A percentile compares a stretch with the other conserved stretches of the same genome.
These are phyloP conservation scores for Aspergillus hancockii DNA, from an alignment of 495 filamentous ascomycete species.

Conservation along the genomic window DNA sequence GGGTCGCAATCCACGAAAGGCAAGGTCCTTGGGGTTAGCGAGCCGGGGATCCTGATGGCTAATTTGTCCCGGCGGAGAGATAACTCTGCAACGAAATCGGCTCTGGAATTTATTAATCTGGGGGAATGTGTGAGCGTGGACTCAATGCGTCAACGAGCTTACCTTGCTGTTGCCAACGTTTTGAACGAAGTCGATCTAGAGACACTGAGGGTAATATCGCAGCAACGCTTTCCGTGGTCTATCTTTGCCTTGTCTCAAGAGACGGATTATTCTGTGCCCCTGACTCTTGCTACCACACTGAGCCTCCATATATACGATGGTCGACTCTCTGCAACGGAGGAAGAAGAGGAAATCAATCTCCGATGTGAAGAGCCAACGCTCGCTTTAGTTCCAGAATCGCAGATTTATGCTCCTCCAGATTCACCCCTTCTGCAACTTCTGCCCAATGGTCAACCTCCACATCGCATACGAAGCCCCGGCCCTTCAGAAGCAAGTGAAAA, in stretches of 20 bases:
- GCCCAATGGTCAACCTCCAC: conserved; percentile 41
- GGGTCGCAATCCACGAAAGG: conserved; percentile 52
- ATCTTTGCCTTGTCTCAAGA: conserved; percentile 83
- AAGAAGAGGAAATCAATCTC: conserved; percentile 43
- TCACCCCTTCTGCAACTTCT: conserved; percentile 42
- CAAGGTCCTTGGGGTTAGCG: conserved; percentile 63
- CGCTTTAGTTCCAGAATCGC: conserved; percentile 29
- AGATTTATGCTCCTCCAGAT: conserved; percentile 40
- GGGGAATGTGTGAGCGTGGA: conserved; percentile 86
- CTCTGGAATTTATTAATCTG: conserved; percentile 64
- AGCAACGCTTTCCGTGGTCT: conserved; percentile 76
- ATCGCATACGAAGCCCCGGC: conserved; percentile 44
- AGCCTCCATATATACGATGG: conserved; percentile 85
- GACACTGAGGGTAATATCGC: conserved; percentile 69
- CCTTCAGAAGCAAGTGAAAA: conserved; percentile 43
- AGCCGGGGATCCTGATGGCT: conserved; percentile 60
- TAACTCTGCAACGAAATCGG: conserved; percentile 40
- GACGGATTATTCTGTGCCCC: conserved; percentile 63
- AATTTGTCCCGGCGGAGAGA: conserved; percentile 46
- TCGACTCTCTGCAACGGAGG: conserved; percentile 48
- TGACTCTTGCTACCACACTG: conserved; percentile 83
- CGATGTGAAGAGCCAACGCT: conserved; percentile 40
- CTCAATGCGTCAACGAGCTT: conserved; percentile 66
- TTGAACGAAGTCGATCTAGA: conserved; percentile 84
- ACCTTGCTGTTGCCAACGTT: conserved; percentile 72